Conservation (phyloP, 176 grass and related monocot species). For the Typha latifolia region DNA sequence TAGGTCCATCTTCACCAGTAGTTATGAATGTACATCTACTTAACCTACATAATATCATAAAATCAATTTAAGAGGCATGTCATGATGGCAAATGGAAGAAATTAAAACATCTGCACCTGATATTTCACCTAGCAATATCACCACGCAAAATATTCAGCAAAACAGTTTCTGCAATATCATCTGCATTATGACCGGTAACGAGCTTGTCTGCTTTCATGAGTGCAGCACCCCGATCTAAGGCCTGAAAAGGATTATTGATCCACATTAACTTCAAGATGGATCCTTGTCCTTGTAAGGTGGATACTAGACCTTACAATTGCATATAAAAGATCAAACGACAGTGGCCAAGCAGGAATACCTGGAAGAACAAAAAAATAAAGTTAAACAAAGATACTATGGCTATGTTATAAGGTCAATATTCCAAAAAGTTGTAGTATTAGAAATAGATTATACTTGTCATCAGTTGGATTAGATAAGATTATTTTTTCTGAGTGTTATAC, state of each 20-base stretch:
- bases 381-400: no score
- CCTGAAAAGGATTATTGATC: conserved; percentile 21
- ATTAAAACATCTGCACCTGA: background rate
- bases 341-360: no score
- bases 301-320: no score
- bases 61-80: conserved; percentile 3
- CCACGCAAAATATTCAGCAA: conserved; percentile 91
- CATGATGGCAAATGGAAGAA: conserved; percentile 7
- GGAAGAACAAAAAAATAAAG: no score
- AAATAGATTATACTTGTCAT: no score
- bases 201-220: conserved; percentile 86
- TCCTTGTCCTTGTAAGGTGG: no score
- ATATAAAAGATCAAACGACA: no score
- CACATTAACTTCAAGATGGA: background rate
- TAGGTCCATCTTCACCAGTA: conserved; percentile 97
- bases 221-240: conserved; percentile 88
- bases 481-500: no score
- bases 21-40: conserved; percentile 92
- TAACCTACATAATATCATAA: conserved; percentile 51
- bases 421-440: no score
- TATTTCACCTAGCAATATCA: conserved; percentile 83
- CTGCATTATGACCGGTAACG: conserved; percentile 95
- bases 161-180: conserved; percentile 98
- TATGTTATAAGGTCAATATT: no score
- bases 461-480: no score